Evolutionary conservation across 768 basidiomycete species (phyloP).

Genomic region (Amanita subjunquillea): DNA sequence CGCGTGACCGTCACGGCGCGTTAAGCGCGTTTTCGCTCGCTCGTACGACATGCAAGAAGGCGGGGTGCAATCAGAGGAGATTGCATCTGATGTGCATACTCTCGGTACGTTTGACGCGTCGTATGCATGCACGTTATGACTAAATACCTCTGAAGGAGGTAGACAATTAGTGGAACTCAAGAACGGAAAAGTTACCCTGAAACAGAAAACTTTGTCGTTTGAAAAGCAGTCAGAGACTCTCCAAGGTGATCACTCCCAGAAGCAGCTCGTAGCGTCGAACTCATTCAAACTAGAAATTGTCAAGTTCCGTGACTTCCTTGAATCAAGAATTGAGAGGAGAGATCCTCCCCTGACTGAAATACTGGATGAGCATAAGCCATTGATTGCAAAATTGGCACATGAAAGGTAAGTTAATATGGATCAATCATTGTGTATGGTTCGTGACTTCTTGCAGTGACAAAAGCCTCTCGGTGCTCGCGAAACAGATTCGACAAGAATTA

Average conservation of each 20-base stretch:
- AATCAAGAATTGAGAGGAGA: constrained; percentile 35
- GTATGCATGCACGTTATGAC: constrained; percentile 5
- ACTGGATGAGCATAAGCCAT: constrained; percentile 58
- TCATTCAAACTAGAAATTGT: constrained; percentile 50
- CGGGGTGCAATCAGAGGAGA: not conserved
- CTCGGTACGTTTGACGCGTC: constrained; percentile 23
- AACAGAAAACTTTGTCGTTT: constrained; percentile 63
- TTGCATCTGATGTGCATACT: not conserved
- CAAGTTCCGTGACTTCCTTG: constrained; percentile 64
- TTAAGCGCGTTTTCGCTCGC: constrained; percentile 16
- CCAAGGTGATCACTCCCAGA: constrained; percentile 42
- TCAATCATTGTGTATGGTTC: not conserved
- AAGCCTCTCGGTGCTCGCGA: constrained; percentile 47
- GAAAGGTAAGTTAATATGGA: constrained; percentile 57
- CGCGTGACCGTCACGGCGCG: constrained; percentile 41
- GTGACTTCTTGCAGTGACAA: constrained; percentile 50
- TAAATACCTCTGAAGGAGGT: constrained; percentile 25
- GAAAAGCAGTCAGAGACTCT: constrained; percentile 78
- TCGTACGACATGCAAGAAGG: not conserved
- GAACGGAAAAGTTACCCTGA: constrained; percentile 69
- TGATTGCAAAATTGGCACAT: constrained; percentile 76
- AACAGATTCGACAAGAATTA: constrained; percentile 60
- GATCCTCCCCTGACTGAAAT: constrained; percentile 44
- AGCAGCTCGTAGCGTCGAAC: not conserved
- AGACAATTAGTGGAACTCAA: constrained; percentile 53